Conservation (phyloP, 1,284 basidiomycete genomes). For the Puccinia hordei region DNA sequence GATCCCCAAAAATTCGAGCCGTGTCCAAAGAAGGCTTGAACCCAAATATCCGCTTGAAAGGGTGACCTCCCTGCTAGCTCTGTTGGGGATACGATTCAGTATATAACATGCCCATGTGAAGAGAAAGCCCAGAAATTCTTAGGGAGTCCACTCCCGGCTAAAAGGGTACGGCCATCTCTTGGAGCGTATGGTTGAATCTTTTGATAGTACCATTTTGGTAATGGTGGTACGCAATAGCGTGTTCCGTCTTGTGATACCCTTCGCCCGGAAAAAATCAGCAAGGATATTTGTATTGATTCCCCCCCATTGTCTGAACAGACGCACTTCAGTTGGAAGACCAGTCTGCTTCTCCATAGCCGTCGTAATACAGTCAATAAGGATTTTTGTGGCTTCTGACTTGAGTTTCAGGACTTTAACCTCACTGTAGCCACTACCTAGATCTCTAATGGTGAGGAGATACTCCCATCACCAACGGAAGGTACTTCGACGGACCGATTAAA, state of each 20-base stretch:
- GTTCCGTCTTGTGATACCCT: no score
- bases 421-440: background rate
- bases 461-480: background rate
- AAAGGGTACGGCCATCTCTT: background rate
- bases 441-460: background rate
- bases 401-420: no score
- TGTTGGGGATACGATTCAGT: background rate
- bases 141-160: background rate
- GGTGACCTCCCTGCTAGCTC: background rate
- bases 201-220: background rate
- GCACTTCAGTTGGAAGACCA: no score
- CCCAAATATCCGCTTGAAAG: background rate
- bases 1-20: no score
- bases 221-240: background rate
- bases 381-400: no score
- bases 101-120: background rate
- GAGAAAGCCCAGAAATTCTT: background rate
- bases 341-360: no score
- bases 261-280: no score
- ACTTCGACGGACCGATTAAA: background rate
- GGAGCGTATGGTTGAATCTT: background rate
- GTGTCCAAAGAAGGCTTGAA: no score
- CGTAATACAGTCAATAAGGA: no score
- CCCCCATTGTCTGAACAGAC: no score
- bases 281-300: no score